phyloP scores from a whole-genome alignment of 225 moss, liverwort and hornwort genomes.

The Sphagnum tenellum region DNA sequence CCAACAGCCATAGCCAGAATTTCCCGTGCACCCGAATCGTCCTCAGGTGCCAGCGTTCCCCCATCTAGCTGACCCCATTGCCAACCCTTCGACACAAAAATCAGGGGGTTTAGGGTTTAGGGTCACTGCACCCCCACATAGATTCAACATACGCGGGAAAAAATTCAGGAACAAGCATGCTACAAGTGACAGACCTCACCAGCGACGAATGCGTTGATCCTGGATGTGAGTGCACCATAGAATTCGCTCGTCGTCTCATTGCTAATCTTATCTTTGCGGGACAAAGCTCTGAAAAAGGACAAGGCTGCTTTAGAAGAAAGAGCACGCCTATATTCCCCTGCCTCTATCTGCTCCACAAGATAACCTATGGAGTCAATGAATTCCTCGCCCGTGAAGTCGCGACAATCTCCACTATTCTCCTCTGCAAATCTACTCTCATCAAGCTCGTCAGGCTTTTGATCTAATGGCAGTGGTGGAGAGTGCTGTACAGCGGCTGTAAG shows the following conservation, averaged over 20 bases:
- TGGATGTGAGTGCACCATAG: slow-evolving; percentile 20
- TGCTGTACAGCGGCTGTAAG: slow-evolving; percentile 12
- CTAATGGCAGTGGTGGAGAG: neutral
- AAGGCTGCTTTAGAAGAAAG: slow-evolving; percentile 16
- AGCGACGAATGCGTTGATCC: slow-evolving; percentile 26
- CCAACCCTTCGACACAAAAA: too few relatives aligned
- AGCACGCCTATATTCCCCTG: slow-evolving; percentile 38
- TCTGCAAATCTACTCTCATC: neutral
- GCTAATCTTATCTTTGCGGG: slow-evolving; percentile 1
- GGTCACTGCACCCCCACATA: neutral
- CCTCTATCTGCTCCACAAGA: slow-evolving; percentile 39
- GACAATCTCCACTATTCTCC: neutral
- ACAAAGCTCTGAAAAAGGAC: slow-evolving; percentile 10
- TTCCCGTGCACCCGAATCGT: slow-evolving; percentile 15
- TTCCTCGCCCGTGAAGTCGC: slow-evolving; percentile 5
- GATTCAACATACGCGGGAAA: neutral
- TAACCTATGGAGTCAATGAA: slow-evolving; percentile 25
- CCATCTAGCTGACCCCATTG: too few relatives aligned
- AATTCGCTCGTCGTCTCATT: slow-evolving; percentile 17
- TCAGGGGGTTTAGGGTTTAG: too few relatives aligned
- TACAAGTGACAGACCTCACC: slow-evolving; percentile 19
- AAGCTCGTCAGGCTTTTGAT: neutral
- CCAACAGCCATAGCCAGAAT: slow-evolving; percentile 50
- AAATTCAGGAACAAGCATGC: neutral
- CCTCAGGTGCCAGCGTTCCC: neutral